phyloP scores from a whole-genome alignment of 495 filamentous ascomycete genomes.

The Tuber borchii region DNA sequence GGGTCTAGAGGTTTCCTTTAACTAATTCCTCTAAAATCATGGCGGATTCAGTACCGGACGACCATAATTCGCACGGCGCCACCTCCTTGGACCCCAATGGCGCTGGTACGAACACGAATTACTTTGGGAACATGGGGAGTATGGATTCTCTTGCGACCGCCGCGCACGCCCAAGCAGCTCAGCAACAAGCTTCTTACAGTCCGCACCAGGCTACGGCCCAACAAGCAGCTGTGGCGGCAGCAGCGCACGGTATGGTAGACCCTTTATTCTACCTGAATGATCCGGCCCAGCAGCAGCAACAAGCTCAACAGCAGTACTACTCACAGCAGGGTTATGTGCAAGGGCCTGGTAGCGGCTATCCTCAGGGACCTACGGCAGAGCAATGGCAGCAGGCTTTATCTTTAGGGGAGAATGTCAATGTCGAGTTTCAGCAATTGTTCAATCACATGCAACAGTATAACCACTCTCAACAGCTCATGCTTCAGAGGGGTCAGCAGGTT shows the following conservation, averaged over 20 bases:
- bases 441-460: constrained; percentile 36
- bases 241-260: constrained; percentile 29
- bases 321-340: constrained; percentile 34
- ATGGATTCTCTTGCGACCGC: constrained; percentile 42
- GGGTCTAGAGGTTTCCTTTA: constrained; percentile 6
- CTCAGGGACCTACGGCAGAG: constrained; percentile 25
- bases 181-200: constrained; percentile 33
- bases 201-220: constrained; percentile 25
- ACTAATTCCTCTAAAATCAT: constrained; percentile 26
- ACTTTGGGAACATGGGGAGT: constrained; percentile 39
- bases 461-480: constrained; percentile 28
- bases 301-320: constrained; percentile 35
- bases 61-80: constrained; percentile 33
- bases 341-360: constrained; percentile 21
- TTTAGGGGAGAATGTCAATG: constrained; percentile 19
- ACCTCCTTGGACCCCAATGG: constrained; percentile 37
- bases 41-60: constrained; percentile 36
- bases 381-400: constrained; percentile 38
- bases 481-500: constrained; percentile 34
- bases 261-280: constrained; percentile 40
- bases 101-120: constrained; percentile 33
- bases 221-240: constrained; percentile 14
- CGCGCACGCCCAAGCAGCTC: constrained; percentile 35
- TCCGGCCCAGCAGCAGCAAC: constrained; percentile 32
- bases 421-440: constrained; percentile 40